phyloP scores from a whole-genome alignment of 495 filamentous ascomycete species.

The Neurospora hispaniola region DNA sequence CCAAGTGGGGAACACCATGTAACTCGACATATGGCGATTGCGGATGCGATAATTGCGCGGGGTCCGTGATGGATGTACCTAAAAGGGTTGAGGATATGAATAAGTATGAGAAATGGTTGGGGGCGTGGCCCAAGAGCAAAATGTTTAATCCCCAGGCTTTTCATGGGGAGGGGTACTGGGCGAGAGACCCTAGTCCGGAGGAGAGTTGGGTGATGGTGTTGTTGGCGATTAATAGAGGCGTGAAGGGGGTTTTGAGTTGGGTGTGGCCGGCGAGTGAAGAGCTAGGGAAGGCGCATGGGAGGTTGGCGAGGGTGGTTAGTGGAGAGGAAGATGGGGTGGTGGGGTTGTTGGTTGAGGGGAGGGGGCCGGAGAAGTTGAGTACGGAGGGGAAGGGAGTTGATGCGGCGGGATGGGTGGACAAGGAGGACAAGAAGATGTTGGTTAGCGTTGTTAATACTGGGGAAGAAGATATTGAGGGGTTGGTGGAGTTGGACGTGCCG shows the following conservation, averaged over 20 bases:
- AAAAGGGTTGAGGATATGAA: slow-evolving; percentile 40
- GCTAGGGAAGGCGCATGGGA: slow-evolving; percentile 34
- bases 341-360: slow-evolving; percentile 34
- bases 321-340: slow-evolving; percentile 17
- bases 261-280: slow-evolving; percentile 37
- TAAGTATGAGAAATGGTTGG: slow-evolving; percentile 34
- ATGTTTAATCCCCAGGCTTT: slow-evolving; percentile 57
- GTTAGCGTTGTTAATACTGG: slow-evolving; percentile 36
- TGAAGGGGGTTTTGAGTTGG: slow-evolving; percentile 44
- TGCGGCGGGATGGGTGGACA: slow-evolving; percentile 30
- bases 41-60: slow-evolving; percentile 57
- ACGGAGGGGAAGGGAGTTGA: slow-evolving; percentile 24
- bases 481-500: slow-evolving; percentile 19
- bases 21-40: slow-evolving; percentile 61
- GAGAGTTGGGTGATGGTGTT: slow-evolving; percentile 52
- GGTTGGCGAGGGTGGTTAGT: slow-evolving; percentile 34
- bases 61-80: slow-evolving; percentile 47
- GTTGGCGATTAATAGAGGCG: slow-evolving; percentile 53
- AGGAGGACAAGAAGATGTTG: slow-evolving; percentile 23
- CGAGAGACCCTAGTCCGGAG: slow-evolving; percentile 39
- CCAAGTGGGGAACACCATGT: slow-evolving; percentile 44
- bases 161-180: slow-evolving; percentile 52
- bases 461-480: slow-evolving; percentile 14
- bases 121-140: slow-evolving; percentile 40
- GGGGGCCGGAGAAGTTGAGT: slow-evolving; percentile 6